Base-by-base conservation (phyloP, 2,329 filamentous ascomycete genomes). In the Corynespora cassiicola region DNA sequence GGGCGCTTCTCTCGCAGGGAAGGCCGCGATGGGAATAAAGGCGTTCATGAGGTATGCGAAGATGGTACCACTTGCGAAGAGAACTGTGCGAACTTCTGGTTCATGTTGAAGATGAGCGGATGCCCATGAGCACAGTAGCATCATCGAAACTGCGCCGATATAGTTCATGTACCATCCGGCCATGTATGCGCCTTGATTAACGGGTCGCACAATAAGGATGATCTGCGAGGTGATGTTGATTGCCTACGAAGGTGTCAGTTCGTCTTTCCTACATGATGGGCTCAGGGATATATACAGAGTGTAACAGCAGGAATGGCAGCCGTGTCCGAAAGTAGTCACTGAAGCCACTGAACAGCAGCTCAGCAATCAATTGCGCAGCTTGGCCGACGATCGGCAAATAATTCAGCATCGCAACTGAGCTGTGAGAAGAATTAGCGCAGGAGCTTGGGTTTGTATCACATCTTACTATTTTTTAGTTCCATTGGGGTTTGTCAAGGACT, bases 331-430 rank as follows among this genome's bases (percentile, higher is more conserved):
- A 34, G 15, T 31, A 34, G 22, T 45, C 42, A 17, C 36, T 40
- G 23, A 41, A 36, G 11, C 42, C 42, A 17, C 32, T 36, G 16
- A 45, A 41, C 11, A 45, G 21, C 3, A 45, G 37, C 31, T 36
- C 31, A n/a, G 36, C 37, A 14, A 41, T 33, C 5, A 45, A 37
- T 30, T 41, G 37, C 2, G 30, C 22, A 15, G 36, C 37, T 45
- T 45, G 37, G 12, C 42, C 42, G 12, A 32, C 26, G 12, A 45
- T 41, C 4, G 42, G 42, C 7, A 45, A 32, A 28, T 45, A 45
- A 17, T 45, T 45, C 5, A 45, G 37, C 42, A 45, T 45, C n/a
- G 31, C 32, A 14, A 45, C 37, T 9, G 42, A 30, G 24, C 41
- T 44, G 18, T 17, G 7, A 10, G 10, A 9, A 1, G 7, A 24